These are phyloP conservation scores for Phaffia australis DNA, from an alignment of 768 basidiomycete species.

Conservation along the genomic window DNA sequence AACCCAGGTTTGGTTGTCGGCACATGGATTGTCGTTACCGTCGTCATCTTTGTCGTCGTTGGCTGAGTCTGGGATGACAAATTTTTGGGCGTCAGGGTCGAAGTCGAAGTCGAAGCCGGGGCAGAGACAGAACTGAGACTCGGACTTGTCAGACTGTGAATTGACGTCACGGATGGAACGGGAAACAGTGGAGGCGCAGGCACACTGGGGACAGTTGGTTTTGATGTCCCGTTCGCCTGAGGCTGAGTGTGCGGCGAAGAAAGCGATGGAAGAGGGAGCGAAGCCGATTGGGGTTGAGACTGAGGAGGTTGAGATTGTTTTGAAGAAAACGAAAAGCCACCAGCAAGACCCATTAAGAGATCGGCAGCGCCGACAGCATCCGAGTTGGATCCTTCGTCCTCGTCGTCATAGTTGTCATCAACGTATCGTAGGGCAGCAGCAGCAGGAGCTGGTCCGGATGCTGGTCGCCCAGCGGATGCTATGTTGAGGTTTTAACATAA, in stretches of 20 bases:
- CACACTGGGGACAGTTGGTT: conserved; percentile 2
- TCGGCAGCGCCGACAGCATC: conserved; percentile 56
- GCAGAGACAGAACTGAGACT: no score
- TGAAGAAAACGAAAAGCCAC: conserved; percentile 33
- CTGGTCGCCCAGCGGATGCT: conserved; percentile 47
- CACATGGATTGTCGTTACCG: no score
- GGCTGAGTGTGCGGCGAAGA: conserved; percentile 5
- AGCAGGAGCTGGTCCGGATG: conserved; percentile 45
- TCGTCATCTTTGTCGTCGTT: no score
- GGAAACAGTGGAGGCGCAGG: conserved; percentile 21
- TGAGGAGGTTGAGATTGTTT: background rate
- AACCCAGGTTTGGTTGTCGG: no score
- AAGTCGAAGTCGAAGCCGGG: no score
- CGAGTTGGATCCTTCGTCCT: conserved; percentile 19
- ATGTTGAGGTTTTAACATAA: no score
- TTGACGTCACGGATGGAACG: background rate
- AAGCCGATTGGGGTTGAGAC: background rate
- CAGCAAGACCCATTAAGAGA: conserved; percentile 62
- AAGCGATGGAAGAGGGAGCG: conserved; percentile 1
- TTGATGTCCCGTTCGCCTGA: conserved; percentile 6
- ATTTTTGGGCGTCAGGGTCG: no score
- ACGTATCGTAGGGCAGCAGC: conserved; percentile 53
- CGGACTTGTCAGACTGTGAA: background rate
- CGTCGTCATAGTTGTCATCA: conserved; percentile 88
- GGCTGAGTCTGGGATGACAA: no score